Conservation (phyloP, 306 rosid genomes). For the Begonia masoniana region DNA sequence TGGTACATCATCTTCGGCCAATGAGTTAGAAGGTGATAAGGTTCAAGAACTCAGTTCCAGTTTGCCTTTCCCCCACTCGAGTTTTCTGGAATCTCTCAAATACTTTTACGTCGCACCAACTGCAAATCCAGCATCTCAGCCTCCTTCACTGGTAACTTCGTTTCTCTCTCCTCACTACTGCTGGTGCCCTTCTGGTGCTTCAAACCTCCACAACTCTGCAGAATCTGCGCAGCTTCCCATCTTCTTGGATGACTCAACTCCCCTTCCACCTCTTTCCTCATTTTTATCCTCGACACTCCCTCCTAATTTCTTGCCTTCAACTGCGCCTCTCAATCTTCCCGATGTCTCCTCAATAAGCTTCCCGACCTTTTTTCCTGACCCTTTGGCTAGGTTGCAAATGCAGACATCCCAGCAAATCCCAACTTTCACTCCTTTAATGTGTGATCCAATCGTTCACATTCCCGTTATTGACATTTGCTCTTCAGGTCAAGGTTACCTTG, state of each 20-base stretch:
- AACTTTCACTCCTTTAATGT: constrained; percentile 77
- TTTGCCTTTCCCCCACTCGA: constrained; percentile 23
- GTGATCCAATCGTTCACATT: constrained; percentile 87
- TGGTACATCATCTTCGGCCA: constrained; percentile 17
- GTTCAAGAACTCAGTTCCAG: constrained; percentile 18
- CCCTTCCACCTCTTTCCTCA: constrained; percentile 54
- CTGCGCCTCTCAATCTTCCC: constrained; percentile 36
- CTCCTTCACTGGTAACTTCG: constrained; percentile 38
- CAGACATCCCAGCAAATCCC: constrained; percentile 78
- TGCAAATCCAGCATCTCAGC: constrained; percentile 28
- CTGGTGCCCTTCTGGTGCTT: constrained; percentile 72
- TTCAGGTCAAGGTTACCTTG: constrained; percentile 85
- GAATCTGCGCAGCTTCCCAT: constrained; percentile 27
- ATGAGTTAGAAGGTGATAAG: constrained; percentile 27
- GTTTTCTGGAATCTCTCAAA: constrained; percentile 47
- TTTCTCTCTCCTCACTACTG: constrained; percentile 81
- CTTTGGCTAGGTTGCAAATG: constrained; percentile 49
- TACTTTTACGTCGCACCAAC: constrained; percentile 32
- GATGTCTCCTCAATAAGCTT: constrained; percentile 42
- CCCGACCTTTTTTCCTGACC: constrained; percentile 73
- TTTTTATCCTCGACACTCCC: constrained; percentile 43
- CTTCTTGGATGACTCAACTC: constrained; percentile 19
- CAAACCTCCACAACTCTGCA: constrained; percentile 33
- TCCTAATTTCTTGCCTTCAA: constrained; percentile 40
- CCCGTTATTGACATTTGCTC: constrained; percentile 91